A percentile compares a stretch with the other conserved stretches of the same genome.
These are phyloP conservation scores for Gyromitra esculenta DNA, from an alignment of 2,329 filamentous ascomycete genomes.

Conservation along the genomic window DNA sequence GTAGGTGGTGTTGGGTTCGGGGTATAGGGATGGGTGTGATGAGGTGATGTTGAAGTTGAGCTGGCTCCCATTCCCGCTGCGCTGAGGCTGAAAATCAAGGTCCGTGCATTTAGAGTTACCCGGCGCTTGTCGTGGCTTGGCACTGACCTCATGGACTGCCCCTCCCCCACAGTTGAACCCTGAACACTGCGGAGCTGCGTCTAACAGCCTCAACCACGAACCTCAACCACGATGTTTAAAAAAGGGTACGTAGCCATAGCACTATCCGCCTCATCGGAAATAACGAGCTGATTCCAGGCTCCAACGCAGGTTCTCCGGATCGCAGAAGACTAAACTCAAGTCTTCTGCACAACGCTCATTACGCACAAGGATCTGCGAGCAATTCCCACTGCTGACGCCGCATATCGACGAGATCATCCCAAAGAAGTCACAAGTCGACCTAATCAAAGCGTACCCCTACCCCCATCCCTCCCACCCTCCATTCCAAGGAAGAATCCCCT, in stretches of 20 bases:
- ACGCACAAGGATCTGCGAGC: slow-evolving; percentile 80
- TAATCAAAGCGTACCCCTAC: slow-evolving; percentile 73
- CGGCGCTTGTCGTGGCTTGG: slow-evolving; percentile 16
- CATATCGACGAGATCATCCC: slow-evolving; percentile 88
- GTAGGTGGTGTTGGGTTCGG: not conserved
- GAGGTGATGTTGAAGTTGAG: slow-evolving; percentile 5
- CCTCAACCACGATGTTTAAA: slow-evolving; percentile 78
- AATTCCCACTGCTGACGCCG: slow-evolving; percentile 84
- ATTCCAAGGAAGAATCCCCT: not conserved
- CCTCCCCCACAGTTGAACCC: slow-evolving; percentile 35
- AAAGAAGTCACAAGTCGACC: slow-evolving; percentile 89
- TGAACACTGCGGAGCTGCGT: not conserved
- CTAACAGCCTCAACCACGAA: not conserved
- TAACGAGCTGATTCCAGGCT: slow-evolving; percentile 51
- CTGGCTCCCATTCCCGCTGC: not conserved
- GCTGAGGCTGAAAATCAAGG: slow-evolving; percentile 25
- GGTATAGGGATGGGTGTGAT: not conserved
- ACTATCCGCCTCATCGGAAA: not conserved
- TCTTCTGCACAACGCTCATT: slow-evolving; percentile 90
- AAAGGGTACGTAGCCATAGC: slow-evolving; percentile 75
- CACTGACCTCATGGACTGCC: slow-evolving; percentile 15
- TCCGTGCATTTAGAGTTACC: slow-evolving; percentile 38
- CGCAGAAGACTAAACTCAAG: slow-evolving; percentile 93
- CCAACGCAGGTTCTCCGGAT: slow-evolving; percentile 73
- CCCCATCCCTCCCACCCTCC: not conserved